These are phyloP conservation scores for Phytophthora citrophthora DNA, from an alignment of 352 stramenopile species.

Conservation along the genomic window DNA sequence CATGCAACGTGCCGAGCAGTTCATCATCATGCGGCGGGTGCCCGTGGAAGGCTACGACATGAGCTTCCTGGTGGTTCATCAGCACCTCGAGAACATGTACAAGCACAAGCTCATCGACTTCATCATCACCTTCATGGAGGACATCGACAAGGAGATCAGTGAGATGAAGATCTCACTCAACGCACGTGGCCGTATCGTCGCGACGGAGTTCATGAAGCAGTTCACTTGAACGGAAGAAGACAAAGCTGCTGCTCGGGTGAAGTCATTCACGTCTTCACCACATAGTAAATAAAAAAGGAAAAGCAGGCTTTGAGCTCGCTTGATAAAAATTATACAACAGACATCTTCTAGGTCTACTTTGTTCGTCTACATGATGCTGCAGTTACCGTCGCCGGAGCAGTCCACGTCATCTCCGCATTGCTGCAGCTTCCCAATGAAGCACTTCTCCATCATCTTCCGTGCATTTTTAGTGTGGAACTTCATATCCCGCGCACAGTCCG, in stretches of 20 bases:
- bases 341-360: conserved; percentile 20
- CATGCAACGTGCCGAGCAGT: conserved; percentile 96
- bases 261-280: conserved; percentile 4
- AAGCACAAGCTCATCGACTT: conserved; percentile 98
- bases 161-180: conserved; percentile 98
- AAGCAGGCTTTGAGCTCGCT: background rate
- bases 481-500: conserved; percentile 81
- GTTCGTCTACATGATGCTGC: conserved; percentile 69
- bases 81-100: conserved; percentile 95
- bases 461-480: conserved; percentile 83
- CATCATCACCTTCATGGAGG: conserved; percentile 98
- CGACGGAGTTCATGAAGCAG: conserved; percentile 95
- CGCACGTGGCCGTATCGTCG: conserved; percentile 92
- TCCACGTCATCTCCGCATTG: conserved; percentile 58
- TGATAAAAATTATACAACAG: conserved; percentile 37
- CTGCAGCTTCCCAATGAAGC: conserved; percentile 79
- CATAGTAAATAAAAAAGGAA: conserved; percentile 31
- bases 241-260: background rate
- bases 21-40: conserved; percentile 95
- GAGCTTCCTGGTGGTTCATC: conserved; percentile 95
- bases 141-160: conserved; percentile 98
- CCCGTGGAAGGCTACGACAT: conserved; percentile 94
- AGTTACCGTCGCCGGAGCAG: conserved; percentile 45
- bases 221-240: conserved; percentile 61
- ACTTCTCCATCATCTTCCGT: conserved; percentile 81